Percentiles rank a stretch among this genome's conserved stretches.
phyloP scores from a whole-genome alignment of 1,284 basidiomycete genomes.

The Athelia sp. region DNA sequence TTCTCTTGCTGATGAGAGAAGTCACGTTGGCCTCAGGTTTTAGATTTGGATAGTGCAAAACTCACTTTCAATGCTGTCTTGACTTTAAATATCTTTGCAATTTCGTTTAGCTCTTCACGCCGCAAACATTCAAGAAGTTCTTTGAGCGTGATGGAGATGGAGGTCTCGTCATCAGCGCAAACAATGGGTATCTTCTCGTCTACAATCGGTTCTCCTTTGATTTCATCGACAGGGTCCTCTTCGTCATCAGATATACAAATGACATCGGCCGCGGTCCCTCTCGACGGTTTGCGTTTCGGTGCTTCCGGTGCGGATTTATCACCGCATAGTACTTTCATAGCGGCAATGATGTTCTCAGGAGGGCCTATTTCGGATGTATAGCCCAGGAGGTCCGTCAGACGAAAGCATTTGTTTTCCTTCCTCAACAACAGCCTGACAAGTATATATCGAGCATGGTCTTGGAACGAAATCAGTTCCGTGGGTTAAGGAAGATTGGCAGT shows the following conservation, averaged over 20 bases:
- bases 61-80: constrained; percentile 36
- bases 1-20: background rate
- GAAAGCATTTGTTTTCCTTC: constrained; percentile 73
- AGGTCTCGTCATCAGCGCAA: constrained; percentile 38
- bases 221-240: constrained; percentile 20
- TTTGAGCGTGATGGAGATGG: constrained; percentile 42
- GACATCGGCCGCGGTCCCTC: constrained; percentile 35
- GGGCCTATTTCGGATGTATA: constrained; percentile 70
- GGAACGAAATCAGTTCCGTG: constrained; percentile 3
- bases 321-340: constrained; percentile 55
- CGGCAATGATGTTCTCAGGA: constrained; percentile 46
- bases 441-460: constrained; percentile 81
- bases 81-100: constrained; percentile 61
- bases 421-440: constrained; percentile 82
- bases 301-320: constrained; percentile 15
- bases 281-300: constrained; percentile 18
- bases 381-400: constrained; percentile 55
- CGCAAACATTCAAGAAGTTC: constrained; percentile 61
- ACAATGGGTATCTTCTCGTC: constrained; percentile 7
- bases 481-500: background rate
- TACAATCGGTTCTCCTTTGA: constrained; percentile 5
- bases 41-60: constrained; percentile 10
- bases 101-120: constrained; percentile 53
- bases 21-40: background rate
- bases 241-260: constrained; percentile 45